Conservation (phyloP, 305 asterid genomes). For the Coffea humblotiana region DNA sequence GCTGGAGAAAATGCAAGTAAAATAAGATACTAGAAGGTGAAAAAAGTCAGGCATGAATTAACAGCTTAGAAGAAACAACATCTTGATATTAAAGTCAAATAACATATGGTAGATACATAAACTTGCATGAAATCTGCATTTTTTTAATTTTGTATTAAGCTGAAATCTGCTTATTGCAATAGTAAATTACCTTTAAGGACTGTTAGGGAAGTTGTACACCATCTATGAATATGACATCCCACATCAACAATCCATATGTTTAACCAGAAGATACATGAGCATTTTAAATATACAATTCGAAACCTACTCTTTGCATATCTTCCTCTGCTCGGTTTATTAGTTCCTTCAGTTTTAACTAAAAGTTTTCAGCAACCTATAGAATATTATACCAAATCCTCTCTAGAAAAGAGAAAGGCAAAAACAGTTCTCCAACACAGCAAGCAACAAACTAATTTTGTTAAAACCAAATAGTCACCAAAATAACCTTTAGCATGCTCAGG, state of each 20-base stretch:
- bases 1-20: conserved; percentile 39
- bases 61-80: conserved; percentile 2
- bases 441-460: not conserved
- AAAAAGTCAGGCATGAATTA: not conserved
- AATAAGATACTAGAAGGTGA: conserved; percentile 14
- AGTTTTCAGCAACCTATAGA: no score
- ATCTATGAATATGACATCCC: no score
- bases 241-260: not conserved
- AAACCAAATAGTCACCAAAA: not conserved
- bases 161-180: not conserved
- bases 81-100: not conserved
- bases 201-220: not conserved
- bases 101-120: not conserved
- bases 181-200: not conserved
- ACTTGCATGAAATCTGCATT: not conserved
- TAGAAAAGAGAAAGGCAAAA: no score
- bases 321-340: not conserved
- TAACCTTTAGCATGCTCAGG: not conserved
- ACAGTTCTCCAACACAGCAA: not conserved
- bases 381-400: no score
- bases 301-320: not conserved
- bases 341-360: not conserved
- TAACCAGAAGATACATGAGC: not conserved
- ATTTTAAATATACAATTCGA: not conserved
- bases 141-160: not conserved